Evolutionary conservation across 352 stramenopile genomes (phyloP), one percentile per base, ranked within the genome.

Genomic region (Phytophthora pinifolia): DNA sequence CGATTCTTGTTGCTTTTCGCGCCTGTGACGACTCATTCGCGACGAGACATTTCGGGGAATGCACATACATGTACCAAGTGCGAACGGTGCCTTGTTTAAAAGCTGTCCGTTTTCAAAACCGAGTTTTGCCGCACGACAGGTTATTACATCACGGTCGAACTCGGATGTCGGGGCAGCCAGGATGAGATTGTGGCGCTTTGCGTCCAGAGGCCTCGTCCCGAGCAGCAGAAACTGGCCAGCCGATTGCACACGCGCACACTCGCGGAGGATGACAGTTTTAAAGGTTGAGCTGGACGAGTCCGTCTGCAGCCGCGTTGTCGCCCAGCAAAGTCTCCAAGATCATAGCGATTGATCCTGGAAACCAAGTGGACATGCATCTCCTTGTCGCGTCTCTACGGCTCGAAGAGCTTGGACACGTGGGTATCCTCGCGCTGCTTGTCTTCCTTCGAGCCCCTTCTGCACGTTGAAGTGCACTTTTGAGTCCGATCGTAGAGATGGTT

Each of bases 381-480:
- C 31, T 57, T 29, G 34, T 47, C 56, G 36, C 56, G 56, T 58
- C 41, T 52, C 55, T 64, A 65, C 49, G 6, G 45, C 44, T 33
- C 20, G 20, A 60, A 60, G 37, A 10, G 38, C n/a, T 38, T 58
- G 41, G 20, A 3, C 20, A 22, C 22, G 4, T 27, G 3, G 22
- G 4, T 38, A 49, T 43, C 59, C 48, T 55, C 32, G 33, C 33
- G 31, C 49, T 43, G 27, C 9, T 42, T 54, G 48, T 54, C 22
- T 27, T 27, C 22, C 0, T 53, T 31, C 12, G 9, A 13, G 42
- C 37, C 35, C 47, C 42, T 46, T 66, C 58, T 60, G 51, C 50
- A 65, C 45, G 58, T 67, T 64, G 47, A 71, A 64, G 62, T 65
- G 58, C 29, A 34, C 34, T 52, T 32, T 46, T n/a, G 9, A 57